Conservation (phyloP, 1,284 basidiomycete genomes). For the Cryptococcus hybrid region DNA sequence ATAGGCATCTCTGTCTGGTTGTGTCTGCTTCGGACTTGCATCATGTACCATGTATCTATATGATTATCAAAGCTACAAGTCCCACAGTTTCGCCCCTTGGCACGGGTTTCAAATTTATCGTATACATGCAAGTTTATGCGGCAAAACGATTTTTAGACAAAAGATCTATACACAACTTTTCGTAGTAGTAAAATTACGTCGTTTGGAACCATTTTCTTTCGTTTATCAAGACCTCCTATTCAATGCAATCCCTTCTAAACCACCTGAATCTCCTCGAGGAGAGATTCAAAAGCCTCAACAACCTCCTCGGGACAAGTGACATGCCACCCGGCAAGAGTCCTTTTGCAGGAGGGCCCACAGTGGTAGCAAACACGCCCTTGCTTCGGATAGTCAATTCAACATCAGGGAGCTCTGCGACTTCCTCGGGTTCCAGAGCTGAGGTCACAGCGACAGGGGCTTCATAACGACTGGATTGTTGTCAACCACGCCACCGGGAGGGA, state of each 20-base stretch:
- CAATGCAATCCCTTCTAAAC: slow-evolving; percentile 37
- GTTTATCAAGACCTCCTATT: neutral
- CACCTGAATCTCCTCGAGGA: slow-evolving; percentile 20
- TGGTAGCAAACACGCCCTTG: slow-evolving; percentile 79
- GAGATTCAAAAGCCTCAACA: slow-evolving; percentile 42
- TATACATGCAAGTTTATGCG: neutral
- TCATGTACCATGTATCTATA: neutral
- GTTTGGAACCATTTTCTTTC: neutral
- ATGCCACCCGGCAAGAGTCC: slow-evolving; percentile 85
- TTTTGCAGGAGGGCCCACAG: slow-evolving; percentile 79
- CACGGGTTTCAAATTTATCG: too few relatives aligned
- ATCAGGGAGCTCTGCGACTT: slow-evolving; percentile 51
- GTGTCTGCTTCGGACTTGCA: too few relatives aligned
- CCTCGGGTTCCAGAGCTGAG: slow-evolving; percentile 47
- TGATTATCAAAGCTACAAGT: neutral
- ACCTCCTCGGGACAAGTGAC: slow-evolving; percentile 60
- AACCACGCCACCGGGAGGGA: slow-evolving; percentile 53
- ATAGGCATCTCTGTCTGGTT: too few relatives aligned
- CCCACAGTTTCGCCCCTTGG: too few relatives aligned
- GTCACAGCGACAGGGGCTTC: slow-evolving; percentile 67
- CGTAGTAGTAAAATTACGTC: neutral
- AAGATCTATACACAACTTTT: neutral
- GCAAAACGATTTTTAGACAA: neutral
- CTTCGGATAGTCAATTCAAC: slow-evolving; percentile 65
- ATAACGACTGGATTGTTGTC: slow-evolving; percentile 55